Conservation (phyloP, 1,139 yeast species). For the Magnusiomyces magnusii region DNA sequence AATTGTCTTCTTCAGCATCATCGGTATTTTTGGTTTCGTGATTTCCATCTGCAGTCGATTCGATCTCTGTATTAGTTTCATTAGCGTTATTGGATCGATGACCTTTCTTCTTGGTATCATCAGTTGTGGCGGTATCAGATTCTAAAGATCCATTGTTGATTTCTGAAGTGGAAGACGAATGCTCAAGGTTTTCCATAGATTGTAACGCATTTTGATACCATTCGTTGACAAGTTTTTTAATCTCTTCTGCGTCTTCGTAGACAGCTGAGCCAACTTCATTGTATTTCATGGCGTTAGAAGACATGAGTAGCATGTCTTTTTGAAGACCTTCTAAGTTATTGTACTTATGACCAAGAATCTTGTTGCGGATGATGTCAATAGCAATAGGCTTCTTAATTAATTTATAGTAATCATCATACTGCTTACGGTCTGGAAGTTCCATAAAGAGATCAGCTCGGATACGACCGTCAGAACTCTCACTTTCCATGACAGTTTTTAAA, state of each 20-base stretch:
- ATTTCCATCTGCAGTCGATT: too few species aligned
- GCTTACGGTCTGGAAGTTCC: conserved; percentile 50
- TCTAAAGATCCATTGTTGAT: background rate
- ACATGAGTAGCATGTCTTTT: conserved; percentile 70
- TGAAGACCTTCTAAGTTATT: conserved; percentile 51
- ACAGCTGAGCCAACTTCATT: conserved; percentile 87
- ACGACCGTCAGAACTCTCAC: conserved; percentile 28
- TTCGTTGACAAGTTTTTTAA: conserved; percentile 37
- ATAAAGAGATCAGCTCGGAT: conserved; percentile 36
- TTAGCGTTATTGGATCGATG: background rate
- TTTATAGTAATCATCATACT: conserved; percentile 83
- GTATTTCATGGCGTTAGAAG: conserved; percentile 73
- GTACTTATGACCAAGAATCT: conserved; percentile 48
- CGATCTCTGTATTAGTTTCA: too few species aligned
- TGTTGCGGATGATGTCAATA: conserved; percentile 55
- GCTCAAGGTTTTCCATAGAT: background rate
- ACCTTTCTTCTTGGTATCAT: background rate
- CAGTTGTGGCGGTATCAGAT: background rate
- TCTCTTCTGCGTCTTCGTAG: conserved; percentile 61
- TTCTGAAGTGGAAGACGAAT: background rate
- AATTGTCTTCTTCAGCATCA: too few species aligned
- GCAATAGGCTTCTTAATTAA: conserved; percentile 79
- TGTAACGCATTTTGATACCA: conserved; percentile 6
- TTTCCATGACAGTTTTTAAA: conserved; percentile 9
- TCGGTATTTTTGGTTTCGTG: too few species aligned